A percentile compares a stretch with the other conserved stretches of the same genome.
phyloP scores from a whole-genome alignment of 116 monocot genomes.

The Cymodocea nodosa region DNA sequence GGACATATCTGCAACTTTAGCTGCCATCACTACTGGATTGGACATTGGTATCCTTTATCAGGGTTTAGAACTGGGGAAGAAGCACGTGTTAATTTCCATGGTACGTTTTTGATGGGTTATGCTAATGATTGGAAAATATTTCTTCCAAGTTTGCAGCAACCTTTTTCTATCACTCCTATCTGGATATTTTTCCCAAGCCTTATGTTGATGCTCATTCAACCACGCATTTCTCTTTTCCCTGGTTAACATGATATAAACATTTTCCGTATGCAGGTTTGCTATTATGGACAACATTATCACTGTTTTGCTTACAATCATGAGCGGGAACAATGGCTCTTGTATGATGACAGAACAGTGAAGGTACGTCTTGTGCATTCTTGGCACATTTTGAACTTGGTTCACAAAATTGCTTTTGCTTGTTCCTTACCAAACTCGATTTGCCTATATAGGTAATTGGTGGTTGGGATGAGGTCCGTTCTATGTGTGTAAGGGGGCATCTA shows the following conservation, averaged over 20 bases:
- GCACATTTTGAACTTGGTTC: background rate
- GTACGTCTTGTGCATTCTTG: slow-evolving; percentile 17
- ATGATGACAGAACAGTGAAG: slow-evolving; percentile 93
- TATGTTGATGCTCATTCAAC: background rate
- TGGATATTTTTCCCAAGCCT: no score
- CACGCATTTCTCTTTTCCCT: no score
- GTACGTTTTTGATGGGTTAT: slow-evolving; percentile 31
- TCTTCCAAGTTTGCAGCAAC: no score
- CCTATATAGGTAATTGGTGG: slow-evolving; percentile 55
- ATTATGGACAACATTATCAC: slow-evolving; percentile 78
- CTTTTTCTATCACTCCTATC: no score
- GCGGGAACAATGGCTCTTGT: slow-evolving; percentile 64
- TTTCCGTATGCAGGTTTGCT: slow-evolving; percentile 40
- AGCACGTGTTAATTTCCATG: slow-evolving; percentile 71
- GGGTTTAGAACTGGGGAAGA: slow-evolving; percentile 53
- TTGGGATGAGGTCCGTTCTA: slow-evolving; percentile 65
- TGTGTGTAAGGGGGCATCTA: slow-evolving; percentile 77
- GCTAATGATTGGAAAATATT: background rate
- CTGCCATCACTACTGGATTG: slow-evolving; percentile 59
- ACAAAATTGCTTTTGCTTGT: background rate
- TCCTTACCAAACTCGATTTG: background rate
- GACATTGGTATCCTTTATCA: slow-evolving; percentile 64
- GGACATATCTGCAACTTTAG: slow-evolving; percentile 85
- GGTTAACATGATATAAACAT: no score
- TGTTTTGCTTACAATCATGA: slow-evolving; percentile 51